Evolutionary conservation across 1,139 yeast genomes (phyloP).

Genomic region (Torulaspora pretoriensis): DNA sequence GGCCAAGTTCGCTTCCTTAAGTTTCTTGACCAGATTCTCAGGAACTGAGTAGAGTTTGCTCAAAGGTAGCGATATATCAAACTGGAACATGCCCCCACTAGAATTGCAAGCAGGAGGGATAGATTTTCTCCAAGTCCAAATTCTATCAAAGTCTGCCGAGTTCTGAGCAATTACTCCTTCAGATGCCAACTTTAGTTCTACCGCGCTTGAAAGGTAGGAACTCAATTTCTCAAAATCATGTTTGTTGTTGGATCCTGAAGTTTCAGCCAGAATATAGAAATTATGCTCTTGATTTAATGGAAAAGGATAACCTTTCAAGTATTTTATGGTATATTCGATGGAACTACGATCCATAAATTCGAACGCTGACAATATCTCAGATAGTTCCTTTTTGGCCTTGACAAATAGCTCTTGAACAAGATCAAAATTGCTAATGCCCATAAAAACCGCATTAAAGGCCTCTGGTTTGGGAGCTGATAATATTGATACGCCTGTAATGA

Average conservation of each 20-base stretch:
- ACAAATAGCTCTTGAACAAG: slow-evolving; percentile 71
- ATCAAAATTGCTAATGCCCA: slow-evolving; percentile 72
- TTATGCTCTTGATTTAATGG: slow-evolving; percentile 76
- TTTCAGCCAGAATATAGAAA: slow-evolving; percentile 79
- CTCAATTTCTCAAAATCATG: slow-evolving; percentile 71
- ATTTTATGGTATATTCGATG: slow-evolving; percentile 54
- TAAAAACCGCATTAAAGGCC: slow-evolving; percentile 75
- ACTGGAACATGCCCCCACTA: slow-evolving; percentile 87
- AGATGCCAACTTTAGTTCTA: slow-evolving; percentile 70
- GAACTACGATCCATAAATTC: slow-evolving; percentile 82
- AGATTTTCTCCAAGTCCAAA: slow-evolving; percentile 89
- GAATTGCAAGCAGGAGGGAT: slow-evolving; percentile 77
- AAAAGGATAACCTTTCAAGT: slow-evolving; percentile 48
- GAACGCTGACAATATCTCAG: slow-evolving; percentile 82
- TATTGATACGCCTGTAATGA: slow-evolving; percentile 78
- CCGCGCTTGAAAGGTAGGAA: slow-evolving; percentile 64
- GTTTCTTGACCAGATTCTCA: slow-evolving; percentile 59
- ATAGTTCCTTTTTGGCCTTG: slow-evolving; percentile 64
- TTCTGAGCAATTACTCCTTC: slow-evolving; percentile 93
- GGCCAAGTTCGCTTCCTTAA: slow-evolving; percentile 53
- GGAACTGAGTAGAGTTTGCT: slow-evolving; percentile 74
- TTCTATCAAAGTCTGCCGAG: slow-evolving; percentile 66
- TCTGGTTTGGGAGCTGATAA: slow-evolving; percentile 82
- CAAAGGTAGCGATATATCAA: slow-evolving; percentile 84
- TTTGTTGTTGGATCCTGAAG: slow-evolving; percentile 79